Base-by-base conservation (phyloP, 306 rosid species). In the Vigna reflexopilosa region DNA sequence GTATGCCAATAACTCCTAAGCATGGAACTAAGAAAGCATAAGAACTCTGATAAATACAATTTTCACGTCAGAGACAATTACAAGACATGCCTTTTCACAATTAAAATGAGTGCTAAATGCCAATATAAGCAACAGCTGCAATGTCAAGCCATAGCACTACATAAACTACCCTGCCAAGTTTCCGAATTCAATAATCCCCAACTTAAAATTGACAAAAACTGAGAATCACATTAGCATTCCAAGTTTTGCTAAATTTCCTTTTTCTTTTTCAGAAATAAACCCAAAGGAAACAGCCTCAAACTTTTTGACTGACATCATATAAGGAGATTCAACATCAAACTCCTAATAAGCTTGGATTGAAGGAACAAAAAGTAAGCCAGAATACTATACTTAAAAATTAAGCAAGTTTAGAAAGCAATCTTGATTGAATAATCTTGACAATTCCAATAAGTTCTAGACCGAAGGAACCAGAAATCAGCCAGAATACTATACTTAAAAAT, bases 361-460 rank as follows among this genome's bases (percentile, higher is more conserved):
- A 75, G 51, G 61, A 69, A 42, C 61, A 70, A 61, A 75, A 58
- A 69, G 12, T 59, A 58, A 55, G 55, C 44, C 75, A 72, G 19
- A 54, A 36, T 54, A 32, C 8, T 30, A 17, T n/a, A 20, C 42
- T 72, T 62, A 4, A 42, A 42, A 42, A 2, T 42, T 8, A 42
- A 8, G 11, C 45, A 40, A 40, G 45, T 40, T 7, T 40, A 9
- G 45, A 40, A 40, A 40, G 45, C 47, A 42, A 70, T 45, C 63
- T 59, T 47, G 34, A 30, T 30, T 30, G 34, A 30, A 30, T 30
- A 30, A 4, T 30, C 34, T 30, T 30, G 42, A 76, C 28, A 62
- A 76, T 52, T 70, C 34, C 26, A 58, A 52, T 10, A 28, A 26
- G 69, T 54, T 56, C 47, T n/a, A 20, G 45, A 70, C 45, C n/a